phyloP scores from a whole-genome alignment of 148 eudicot genomes.

The Chenopodium formosanum region DNA sequence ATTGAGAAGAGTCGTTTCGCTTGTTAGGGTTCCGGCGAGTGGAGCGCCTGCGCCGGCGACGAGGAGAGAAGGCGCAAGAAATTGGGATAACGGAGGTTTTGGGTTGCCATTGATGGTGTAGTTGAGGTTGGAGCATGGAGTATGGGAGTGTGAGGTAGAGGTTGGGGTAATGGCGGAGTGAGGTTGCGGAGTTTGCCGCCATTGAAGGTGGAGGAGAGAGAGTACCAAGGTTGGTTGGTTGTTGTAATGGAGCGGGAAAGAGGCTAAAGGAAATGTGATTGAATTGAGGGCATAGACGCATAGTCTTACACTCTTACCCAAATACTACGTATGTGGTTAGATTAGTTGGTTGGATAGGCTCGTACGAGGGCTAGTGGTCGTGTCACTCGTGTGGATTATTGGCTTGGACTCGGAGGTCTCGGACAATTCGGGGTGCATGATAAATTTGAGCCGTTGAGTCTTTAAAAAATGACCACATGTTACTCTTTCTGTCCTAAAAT shows the following conservation, averaged over 20 bases:
- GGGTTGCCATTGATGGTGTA: background rate
- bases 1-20: conserved; percentile 2
- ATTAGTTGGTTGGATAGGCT: too few relatives aligned
- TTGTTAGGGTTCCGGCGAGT: conserved; percentile 42
- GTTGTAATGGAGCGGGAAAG: conserved; percentile 2
- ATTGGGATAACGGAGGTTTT: background rate
- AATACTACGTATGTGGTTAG: too few relatives aligned
- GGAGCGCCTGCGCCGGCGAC: conserved; percentile 46
- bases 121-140: background rate
- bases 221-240: background rate
- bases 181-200: conserved; percentile 12
- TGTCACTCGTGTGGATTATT: too few relatives aligned
- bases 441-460: too few relatives aligned
- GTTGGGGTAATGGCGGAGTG: background rate
- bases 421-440: too few relatives aligned
- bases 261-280: background rate
- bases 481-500: too few relatives aligned
- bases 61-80: conserved; percentile 26
- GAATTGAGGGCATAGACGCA: too few relatives aligned
- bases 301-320: too few relatives aligned
- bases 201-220: conserved; percentile 1
- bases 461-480: too few relatives aligned
- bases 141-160: background rate
- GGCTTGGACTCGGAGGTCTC: too few relatives aligned
- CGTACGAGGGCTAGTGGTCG: too few relatives aligned